Conservation (phyloP, 75 land plant genomes). For the Cryptomeria japonica region DNA sequence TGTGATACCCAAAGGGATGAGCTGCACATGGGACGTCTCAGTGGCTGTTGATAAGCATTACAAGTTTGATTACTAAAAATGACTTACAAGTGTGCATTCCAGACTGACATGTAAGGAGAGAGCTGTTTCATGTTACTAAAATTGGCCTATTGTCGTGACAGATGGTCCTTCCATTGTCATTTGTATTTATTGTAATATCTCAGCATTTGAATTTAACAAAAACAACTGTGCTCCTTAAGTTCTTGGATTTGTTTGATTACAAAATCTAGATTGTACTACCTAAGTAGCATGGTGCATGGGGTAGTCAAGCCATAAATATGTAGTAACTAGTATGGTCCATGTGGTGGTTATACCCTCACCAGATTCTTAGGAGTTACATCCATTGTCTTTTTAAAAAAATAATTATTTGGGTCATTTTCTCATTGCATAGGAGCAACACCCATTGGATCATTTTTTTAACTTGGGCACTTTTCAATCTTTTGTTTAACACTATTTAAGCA, state of each 20-base stretch:
- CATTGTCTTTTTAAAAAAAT: no score
- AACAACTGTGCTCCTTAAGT: no score
- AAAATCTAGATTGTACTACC: no score
- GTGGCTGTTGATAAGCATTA: slow-evolving; percentile 22
- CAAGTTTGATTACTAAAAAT: slow-evolving; percentile 15
- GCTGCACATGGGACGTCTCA: slow-evolving; percentile 21
- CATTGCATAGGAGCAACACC: no score
- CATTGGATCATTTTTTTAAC: no score
- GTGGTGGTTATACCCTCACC: not conserved
- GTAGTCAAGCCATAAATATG: not conserved
- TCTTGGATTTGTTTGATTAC: not conserved
- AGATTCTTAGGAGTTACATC: not conserved
- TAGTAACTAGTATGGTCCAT: not conserved
- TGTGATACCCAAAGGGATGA: slow-evolving; percentile 16
- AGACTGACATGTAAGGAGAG: not conserved
- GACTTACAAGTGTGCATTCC: not conserved
- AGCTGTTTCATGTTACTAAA: no score
- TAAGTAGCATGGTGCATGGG: not conserved
- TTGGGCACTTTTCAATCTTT: no score
- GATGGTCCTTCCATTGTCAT: not conserved
- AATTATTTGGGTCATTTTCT: no score
- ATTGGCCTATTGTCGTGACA: not conserved
- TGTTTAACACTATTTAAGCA: no score
- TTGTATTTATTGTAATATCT: not conserved
- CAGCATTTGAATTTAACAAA: no score